Evolutionary conservation across 225 moss, liverwort and hornwort genomes (phyloP).

Genomic region (Bryum argenteum): DNA sequence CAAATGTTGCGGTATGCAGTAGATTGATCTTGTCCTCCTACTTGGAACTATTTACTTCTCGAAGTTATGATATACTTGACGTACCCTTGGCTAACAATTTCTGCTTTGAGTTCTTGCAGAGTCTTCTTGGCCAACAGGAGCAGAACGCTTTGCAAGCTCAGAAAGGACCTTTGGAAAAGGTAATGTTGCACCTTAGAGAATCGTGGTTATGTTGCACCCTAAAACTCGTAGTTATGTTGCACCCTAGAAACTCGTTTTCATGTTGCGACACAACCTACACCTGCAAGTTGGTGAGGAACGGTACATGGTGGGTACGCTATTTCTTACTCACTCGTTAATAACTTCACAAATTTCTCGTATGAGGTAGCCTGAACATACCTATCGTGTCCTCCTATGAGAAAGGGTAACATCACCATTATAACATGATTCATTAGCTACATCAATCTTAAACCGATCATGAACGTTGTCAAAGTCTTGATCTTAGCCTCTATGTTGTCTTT

Average conservation of each 20-base stretch:
- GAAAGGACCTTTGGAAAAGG: constrained; percentile 41
- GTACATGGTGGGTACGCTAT: neutral
- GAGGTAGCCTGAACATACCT: neutral
- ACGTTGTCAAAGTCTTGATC: neutral
- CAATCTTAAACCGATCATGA: constrained; percentile 8
- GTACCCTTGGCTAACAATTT: constrained; percentile 24
- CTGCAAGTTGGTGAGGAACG: constrained; percentile 17
- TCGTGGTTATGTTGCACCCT: neutral
- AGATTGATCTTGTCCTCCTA: neutral
- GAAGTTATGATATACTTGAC: neutral
- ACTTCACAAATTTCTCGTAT: constrained; percentile 3
- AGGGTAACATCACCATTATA: neutral
- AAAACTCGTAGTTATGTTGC: constrained; percentile 2
- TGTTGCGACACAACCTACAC: constrained; percentile 3
- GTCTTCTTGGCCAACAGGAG: constrained; percentile 69
- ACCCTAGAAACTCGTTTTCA: neutral
- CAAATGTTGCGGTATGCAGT: constrained; percentile 71
- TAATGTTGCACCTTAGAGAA: constrained; percentile 7
- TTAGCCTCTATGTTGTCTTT: neutral
- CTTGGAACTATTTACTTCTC: neutral
- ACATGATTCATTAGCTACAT: constrained; percentile 13
- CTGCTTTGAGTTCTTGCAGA: constrained; percentile 37
- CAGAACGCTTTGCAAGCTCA: constrained; percentile 56
- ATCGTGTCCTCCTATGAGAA: neutral
- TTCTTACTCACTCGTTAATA: neutral